phyloP scores from a whole-genome alignment of 73 alveolate genomes.

The Effrenium voratum region DNA sequence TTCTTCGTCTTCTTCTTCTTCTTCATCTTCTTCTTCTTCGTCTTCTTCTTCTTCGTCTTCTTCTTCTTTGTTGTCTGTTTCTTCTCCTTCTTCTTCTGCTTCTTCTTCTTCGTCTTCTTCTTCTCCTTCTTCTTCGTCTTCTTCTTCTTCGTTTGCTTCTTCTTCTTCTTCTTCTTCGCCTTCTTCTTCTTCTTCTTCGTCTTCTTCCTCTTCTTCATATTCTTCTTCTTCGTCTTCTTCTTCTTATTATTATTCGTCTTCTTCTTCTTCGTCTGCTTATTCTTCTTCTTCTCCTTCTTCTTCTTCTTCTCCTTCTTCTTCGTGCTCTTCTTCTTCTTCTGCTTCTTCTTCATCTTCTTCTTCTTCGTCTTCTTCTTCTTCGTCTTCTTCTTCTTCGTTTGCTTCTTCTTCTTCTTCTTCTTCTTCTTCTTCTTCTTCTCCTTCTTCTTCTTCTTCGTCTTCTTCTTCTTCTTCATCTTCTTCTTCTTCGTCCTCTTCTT shows the following conservation, averaged over 20 bases:
- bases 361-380: background rate
- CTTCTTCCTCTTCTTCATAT: background rate
- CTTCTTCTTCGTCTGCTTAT: background rate
- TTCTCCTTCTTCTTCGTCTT: background rate
- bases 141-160: background rate
- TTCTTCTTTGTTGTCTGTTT: too few species aligned
- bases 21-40: too few species aligned
- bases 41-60: too few species aligned
- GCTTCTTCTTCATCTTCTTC: background rate
- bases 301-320: background rate
- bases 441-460: background rate
- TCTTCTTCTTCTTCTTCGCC: background rate
- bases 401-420: background rate
- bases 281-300: background rate
- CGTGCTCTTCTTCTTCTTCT: background rate
- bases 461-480: background rate
- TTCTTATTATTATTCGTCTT: too few species aligned
- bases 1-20: too few species aligned
- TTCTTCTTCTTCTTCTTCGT: background rate
- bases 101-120: background rate
- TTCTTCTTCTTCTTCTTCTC: background rate
- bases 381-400: background rate
- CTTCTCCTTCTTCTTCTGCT: too few species aligned
- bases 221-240: background rate
- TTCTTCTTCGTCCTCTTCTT: background rate